Evolutionary conservation across 306 rosid genomes (phyloP), one percentile per base, ranked within the genome.

Genomic region (Acacia acuminata): DNA sequence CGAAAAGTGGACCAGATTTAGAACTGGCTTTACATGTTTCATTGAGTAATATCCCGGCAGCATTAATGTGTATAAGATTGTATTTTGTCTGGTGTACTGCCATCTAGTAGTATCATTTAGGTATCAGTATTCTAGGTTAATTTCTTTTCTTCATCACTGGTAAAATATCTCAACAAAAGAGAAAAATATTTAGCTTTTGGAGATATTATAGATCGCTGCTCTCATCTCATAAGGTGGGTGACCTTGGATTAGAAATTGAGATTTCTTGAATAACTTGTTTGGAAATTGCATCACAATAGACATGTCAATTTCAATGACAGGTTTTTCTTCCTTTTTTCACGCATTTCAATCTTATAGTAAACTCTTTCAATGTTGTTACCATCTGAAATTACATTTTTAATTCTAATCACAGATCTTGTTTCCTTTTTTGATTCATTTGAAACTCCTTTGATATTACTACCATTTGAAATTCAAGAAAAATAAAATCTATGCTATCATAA

Each of bases 381-480:
- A 42, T 69, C 19, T 4, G 53, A 69, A 69, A 38, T 68, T 58
- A n/a, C 36, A 43, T 44, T 50, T 38, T 9, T 50, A 22, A 13
- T 71, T 71, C 50, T 70, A 70, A 40, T 70, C 20, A 12, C 27
- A 19, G 73, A 10, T 7, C 47, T 38, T 38, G 2, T 5, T 22
- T 71, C 40, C 58, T 5, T n/a, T 44, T 71, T 70, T 43, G 20
- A 71, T 51, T 43, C 7, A 25, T 71, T 44, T 22, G 58, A 45
- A 71, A 71, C 22, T 71, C 76, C 45, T 71, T 71, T 15, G 12
- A 44, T 71, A n/a, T 71, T 71, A 24, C 25, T n/a, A n/a, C 27
- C 25, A 38, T 38, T 12, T 17, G 50, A 68, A 68, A 36, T 66
- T 32, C n/a, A 55, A 55, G 61, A 38, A 8, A 8, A 68, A 68